These are phyloP conservation scores for Exophiala spinifera DNA, from an alignment of 2,329 filamentous ascomycete species.

Conservation along the genomic window DNA sequence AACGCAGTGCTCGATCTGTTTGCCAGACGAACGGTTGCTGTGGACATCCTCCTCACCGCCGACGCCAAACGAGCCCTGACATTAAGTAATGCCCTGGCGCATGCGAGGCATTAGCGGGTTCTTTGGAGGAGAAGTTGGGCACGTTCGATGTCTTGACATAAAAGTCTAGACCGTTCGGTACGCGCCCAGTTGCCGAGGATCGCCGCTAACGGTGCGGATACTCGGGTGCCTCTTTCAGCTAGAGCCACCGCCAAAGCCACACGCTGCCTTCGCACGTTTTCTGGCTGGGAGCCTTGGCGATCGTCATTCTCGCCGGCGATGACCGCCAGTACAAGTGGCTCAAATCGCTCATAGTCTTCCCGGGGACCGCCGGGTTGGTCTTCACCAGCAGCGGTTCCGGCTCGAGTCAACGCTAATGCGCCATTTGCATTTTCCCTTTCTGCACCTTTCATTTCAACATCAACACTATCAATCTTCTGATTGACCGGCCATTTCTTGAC, in stretches of 20 bases:
- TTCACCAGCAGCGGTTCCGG: no score
- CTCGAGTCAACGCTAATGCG: constrained; percentile 12
- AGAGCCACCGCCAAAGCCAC: constrained; percentile 21
- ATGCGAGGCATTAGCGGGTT: not conserved
- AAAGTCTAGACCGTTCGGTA: constrained; percentile 39
- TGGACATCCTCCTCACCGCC: not conserved
- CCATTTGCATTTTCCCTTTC: constrained; percentile 15
- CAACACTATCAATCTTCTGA: constrained; percentile 4
- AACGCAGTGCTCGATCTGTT: no score
- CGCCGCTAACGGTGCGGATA: constrained; percentile 16
- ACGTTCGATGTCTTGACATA: constrained; percentile 25
- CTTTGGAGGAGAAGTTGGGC: constrained; percentile 10
- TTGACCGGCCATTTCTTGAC: constrained; percentile 8
- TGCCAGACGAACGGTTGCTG: no score
- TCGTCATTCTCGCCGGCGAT: constrained; percentile 6
- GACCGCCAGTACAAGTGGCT: constrained; percentile 22
- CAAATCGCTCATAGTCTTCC: constrained; percentile 15
- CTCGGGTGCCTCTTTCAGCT: constrained; percentile 10
- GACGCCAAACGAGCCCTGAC: not conserved
- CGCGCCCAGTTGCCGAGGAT: constrained; percentile 37
- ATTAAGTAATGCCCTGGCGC: not conserved
- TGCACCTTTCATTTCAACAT: constrained; percentile 3
- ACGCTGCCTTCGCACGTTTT: constrained; percentile 24
- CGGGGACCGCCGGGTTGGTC: not conserved
- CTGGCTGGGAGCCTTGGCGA: constrained; percentile 21